A percentile compares a stretch with the other conserved stretches of the same genome.
Evolutionary conservation across 148 eudicot species (phyloP).

Genomic region (Gaultheria prostrata): DNA sequence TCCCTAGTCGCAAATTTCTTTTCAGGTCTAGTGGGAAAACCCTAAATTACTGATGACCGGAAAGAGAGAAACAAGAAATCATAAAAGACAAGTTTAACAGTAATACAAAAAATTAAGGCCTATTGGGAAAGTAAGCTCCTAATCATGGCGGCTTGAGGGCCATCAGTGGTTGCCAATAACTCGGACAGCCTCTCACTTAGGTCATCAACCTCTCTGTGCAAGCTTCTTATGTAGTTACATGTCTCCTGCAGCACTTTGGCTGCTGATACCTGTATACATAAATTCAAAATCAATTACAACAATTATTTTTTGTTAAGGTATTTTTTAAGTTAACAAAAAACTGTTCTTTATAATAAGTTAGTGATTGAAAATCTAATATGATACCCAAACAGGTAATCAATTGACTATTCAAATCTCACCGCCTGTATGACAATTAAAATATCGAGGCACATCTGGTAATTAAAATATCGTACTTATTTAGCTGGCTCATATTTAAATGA

Average conservation of each 20-base stretch:
- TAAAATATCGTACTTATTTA: too few relatives aligned
- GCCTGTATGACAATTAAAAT: too few relatives aligned
- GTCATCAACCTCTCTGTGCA: conserved; percentile 47
- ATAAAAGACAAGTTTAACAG: background rate
- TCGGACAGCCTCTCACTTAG: conserved; percentile 44
- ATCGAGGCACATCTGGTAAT: too few relatives aligned
- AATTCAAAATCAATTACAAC: background rate
- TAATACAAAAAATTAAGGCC: background rate
- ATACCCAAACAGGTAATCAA: too few relatives aligned
- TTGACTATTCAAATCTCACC: too few relatives aligned
- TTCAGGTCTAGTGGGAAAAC: conserved; percentile 9
- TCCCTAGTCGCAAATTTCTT: background rate
- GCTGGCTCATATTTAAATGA: too few relatives aligned
- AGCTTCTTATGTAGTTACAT: conserved; percentile 41
- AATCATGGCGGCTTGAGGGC: conserved; percentile 41
- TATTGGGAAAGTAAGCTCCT: conserved; percentile 45
- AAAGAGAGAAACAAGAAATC: conserved; percentile 5
- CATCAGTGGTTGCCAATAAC: conserved; percentile 35
- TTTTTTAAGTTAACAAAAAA: background rate
- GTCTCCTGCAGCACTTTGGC: conserved; percentile 45
- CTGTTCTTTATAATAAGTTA: too few relatives aligned
- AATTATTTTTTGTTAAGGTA: background rate
- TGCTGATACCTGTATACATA: conserved; percentile 35
- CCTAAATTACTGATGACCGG: background rate
- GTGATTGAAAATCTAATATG: too few relatives aligned